Conservation (phyloP, 768 basidiomycete species). For the Panellus pusillus region DNA sequence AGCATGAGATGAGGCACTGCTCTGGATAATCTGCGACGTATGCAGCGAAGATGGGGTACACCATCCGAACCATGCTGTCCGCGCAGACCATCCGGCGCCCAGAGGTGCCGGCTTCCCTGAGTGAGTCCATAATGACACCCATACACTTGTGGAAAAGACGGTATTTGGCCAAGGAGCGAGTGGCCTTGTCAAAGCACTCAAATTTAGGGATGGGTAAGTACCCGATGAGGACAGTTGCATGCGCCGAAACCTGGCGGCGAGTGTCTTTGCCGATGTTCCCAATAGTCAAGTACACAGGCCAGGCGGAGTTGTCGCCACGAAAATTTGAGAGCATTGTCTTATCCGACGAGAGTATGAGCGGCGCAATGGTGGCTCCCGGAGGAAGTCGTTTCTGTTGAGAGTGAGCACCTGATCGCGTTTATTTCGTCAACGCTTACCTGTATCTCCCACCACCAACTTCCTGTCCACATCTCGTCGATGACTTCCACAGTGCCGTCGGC, state of each 20-base stretch:
- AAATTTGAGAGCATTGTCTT: too few species aligned
- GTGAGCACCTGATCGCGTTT: conserved; percentile 5
- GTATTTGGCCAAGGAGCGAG: conserved; percentile 22
- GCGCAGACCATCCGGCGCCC: conserved; percentile 18
- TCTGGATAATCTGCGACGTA: conserved; percentile 15
- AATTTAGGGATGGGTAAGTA: conserved; percentile 36
- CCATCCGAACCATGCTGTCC: conserved; percentile 3
- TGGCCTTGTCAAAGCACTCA: conserved; percentile 21
- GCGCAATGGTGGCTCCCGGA: too few species aligned
- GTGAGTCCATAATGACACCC: conserved; percentile 24
- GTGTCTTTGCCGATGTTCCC: conserved; percentile 34
- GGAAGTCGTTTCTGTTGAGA: too few species aligned
- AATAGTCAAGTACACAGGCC: conserved; percentile 36
- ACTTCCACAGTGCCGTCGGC: neutral
- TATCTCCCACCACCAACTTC: conserved; percentile 33
- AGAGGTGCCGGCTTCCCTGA: conserved; percentile 14
- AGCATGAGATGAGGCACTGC: conserved; percentile 8
- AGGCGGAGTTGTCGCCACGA: conserved; percentile 34
- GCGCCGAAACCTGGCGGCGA: conserved; percentile 26
- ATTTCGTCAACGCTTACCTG: conserved; percentile 24
- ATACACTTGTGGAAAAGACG: conserved; percentile 36
- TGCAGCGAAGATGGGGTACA: conserved; percentile 19
- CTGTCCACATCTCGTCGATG: conserved; percentile 31
- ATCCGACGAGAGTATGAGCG: too few species aligned
- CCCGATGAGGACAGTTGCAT: conserved; percentile 31